Evolutionary conservation across 148 eudicot species (phyloP), one percentile per base, ranked within the genome.

Genomic region (Silene conica): DNA sequence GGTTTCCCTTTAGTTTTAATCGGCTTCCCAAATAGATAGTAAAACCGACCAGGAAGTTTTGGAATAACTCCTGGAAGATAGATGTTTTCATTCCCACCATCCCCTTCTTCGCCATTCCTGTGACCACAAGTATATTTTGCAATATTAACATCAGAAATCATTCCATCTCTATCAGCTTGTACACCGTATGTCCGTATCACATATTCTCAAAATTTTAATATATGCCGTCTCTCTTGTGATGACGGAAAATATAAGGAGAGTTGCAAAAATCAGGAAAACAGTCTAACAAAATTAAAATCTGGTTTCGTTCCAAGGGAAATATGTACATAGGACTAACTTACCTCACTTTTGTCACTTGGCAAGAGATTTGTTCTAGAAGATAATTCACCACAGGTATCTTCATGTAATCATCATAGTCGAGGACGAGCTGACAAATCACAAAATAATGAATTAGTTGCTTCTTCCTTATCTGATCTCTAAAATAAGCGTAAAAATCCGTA

Each of bases 41-140:
- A 92, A 57, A 90, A 85, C 6, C 98, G 92, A 34, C 98, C 96
- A 0, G 98, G 98, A 20, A 85, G 18, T 74, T 92, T 95, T 4
- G 97, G 98, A 52, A 85, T 68, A 60, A 95, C 61, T 31, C 68
- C 68, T 6, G 68, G 68, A 64, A 64, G n/a, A 43, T 64, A 64
- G 12, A 64, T 20, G 46, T 64, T 64, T 64, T 64, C 68, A 34
- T 34, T 34, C 20, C 46, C 48, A 64, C 18, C 48, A 16, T 63
- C 41, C 21, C 68, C 68, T 64, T 64, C 68, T 18, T 20, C 18
- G 48, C 68, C 68, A 31, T 34, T 18, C 68, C 68, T 64, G 68
- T 25, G 6, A 61, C 34, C 65, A 61, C 55, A 50, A 50, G 34
- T 22, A 25, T 61, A 22, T 22, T 7, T 61, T 61, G 65, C 34